These are phyloP conservation scores for Phytophthora palmivora DNA, from an alignment of 352 stramenopile genomes.

Conservation along the genomic window DNA sequence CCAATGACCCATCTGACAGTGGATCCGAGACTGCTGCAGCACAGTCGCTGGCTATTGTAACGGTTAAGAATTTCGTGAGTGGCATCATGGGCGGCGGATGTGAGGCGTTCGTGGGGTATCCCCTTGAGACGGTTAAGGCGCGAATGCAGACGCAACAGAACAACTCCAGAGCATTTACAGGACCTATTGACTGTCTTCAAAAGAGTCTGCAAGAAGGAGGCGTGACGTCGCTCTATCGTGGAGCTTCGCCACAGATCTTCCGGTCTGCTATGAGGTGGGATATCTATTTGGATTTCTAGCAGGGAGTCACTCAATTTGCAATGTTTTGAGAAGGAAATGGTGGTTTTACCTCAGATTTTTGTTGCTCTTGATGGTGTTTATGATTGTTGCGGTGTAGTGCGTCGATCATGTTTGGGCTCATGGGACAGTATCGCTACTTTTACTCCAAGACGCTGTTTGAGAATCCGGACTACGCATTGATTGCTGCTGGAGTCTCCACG, in stretches of 20 bases:
- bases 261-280: constrained; percentile 66
- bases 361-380: constrained; percentile 7
- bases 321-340: not conserved
- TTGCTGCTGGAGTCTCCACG: constrained; percentile 63
- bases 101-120: constrained; percentile 70
- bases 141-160: constrained; percentile 71
- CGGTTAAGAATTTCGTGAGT: constrained; percentile 70
- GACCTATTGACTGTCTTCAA: constrained; percentile 60
- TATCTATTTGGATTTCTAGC: constrained; percentile 17
- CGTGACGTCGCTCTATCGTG: constrained; percentile 66
- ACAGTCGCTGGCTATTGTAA: constrained; percentile 58
- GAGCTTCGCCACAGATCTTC: constrained; percentile 74
- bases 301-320: constrained; percentile 10
- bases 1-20: not conserved
- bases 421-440: constrained; percentile 78
- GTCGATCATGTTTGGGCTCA: constrained; percentile 74
- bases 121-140: constrained; percentile 73
- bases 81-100: constrained; percentile 63
- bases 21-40: constrained; percentile 1
- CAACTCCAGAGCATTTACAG: constrained; percentile 38
- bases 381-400: constrained; percentile 36
- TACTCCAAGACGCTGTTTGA: constrained; percentile 73
- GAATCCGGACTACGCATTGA: constrained; percentile 57
- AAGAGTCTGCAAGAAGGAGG: constrained; percentile 65
- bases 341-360: constrained; percentile 12